Evolutionary conservation across 2,329 filamentous ascomycete genomes (phyloP).

Genomic region (Tolypocladium pustulatum): DNA sequence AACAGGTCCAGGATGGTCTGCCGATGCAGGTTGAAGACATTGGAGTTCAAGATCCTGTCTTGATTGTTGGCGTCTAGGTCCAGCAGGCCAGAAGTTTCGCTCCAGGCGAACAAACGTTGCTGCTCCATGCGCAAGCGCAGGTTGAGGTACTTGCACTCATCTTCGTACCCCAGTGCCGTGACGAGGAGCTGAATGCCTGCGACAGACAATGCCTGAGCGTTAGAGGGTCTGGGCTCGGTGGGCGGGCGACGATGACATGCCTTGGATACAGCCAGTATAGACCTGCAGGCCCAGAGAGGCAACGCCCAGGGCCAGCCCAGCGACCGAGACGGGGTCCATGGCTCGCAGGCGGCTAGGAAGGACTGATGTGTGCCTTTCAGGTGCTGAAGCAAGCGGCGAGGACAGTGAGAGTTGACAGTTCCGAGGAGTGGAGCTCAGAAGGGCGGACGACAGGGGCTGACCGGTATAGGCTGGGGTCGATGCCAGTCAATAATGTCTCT

Average conservation of each 20-base stretch:
- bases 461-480: not conserved
- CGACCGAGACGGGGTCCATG: conserved; percentile 33
- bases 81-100: conserved; percentile 35
- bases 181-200: conserved; percentile 35
- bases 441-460: not conserved
- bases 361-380: not conserved
- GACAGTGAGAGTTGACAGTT: not conserved
- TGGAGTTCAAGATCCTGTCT: conserved; percentile 32
- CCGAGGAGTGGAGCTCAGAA: not conserved
- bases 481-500: too few relatives aligned
- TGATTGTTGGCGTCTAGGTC: conserved; percentile 30
- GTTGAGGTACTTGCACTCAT: conserved; percentile 37
- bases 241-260: conserved; percentile 10
- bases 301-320: conserved; percentile 32
- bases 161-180: conserved; percentile 35
- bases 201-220: not conserved
- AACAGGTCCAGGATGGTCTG: conserved; percentile 38
- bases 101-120: conserved; percentile 38
- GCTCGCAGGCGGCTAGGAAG: not conserved
- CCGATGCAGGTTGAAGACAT: conserved; percentile 36
- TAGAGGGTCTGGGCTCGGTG: not conserved
- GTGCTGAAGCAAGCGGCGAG: not conserved
- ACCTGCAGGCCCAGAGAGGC: conserved; percentile 35
- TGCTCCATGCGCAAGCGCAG: conserved; percentile 38
- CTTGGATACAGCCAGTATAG: conserved; percentile 35